phyloP scores from a whole-genome alignment of 345 rosid genomes.

The Moricandia moricandioides region DNA sequence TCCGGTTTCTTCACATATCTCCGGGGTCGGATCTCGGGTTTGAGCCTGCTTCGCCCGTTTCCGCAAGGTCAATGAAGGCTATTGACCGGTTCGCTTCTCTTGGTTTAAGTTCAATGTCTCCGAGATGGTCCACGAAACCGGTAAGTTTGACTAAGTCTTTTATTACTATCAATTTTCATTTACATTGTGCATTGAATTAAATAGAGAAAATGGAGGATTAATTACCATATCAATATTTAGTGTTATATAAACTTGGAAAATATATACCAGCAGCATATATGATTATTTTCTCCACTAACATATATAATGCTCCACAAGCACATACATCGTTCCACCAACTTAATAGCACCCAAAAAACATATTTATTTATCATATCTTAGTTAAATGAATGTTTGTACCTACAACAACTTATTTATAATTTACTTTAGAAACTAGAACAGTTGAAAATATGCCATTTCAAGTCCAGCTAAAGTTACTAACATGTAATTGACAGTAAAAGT shows the following conservation, averaged over 20 bases:
- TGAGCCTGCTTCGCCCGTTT: constrained; percentile 43
- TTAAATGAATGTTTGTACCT: not conserved
- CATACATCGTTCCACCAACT: constrained; percentile 27
- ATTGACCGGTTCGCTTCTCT: constrained; percentile 45
- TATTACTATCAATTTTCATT: not conserved
- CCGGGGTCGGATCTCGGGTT: constrained; percentile 28
- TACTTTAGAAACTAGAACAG: not conserved
- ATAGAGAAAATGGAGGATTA: not conserved
- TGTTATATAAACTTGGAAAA: not conserved
- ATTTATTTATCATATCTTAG: not conserved
- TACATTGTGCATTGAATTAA: constrained; percentile 21
- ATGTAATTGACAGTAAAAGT: not conserved
- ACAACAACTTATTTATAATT: not conserved
- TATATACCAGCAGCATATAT: not conserved
- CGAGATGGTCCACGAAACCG: constrained; percentile 46
- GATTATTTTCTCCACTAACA: constrained; percentile 28
- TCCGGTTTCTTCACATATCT: constrained; percentile 47
- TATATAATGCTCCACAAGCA: constrained; percentile 24
- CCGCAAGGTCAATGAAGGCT: constrained; percentile 36
- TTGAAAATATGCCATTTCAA: not conserved
- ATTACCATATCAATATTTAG: constrained; percentile 1
- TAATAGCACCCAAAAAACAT: constrained; percentile 11
- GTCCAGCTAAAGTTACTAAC: not conserved
- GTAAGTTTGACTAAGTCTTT: constrained; percentile 41
- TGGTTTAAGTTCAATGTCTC: constrained; percentile 36